Evolutionary conservation across 108 stramenopile genomes (phyloP), one percentile per base, ranked within the genome.

Genomic region (Seminavis robusta): DNA sequence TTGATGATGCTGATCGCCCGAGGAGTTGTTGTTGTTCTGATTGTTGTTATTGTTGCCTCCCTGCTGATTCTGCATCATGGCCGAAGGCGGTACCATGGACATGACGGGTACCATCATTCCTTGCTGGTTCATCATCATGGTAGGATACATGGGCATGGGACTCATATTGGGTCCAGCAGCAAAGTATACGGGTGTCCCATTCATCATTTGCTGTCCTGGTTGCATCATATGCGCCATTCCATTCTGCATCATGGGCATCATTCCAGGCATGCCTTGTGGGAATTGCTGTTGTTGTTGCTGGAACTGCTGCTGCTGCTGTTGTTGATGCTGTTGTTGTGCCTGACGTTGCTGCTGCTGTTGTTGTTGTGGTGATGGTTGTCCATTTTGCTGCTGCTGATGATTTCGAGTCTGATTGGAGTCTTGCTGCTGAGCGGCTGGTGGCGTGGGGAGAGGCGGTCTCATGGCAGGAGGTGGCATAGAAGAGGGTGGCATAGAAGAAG

Each of bases 71-170:
- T 13, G n/a, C 49, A 40, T 49, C 34, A 49, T 40, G 37, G 47
- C n/a, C 1, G 21, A 0, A 8, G 31, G 19, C 0, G 58, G 58
- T 13, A 37, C 36, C 11, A 37, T 13, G 36, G 36, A 37, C 36
- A 37, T 37, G 36, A 13, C 36, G 10, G 62, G 62, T 2, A 53
- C 62, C 62, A 63, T 63, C 39, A 53, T 43, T 24, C 62, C 62
- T 28, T 63, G 62, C 27, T 63, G 52, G 24, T 63, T 52, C 52
- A 63, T 52, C 1, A 63, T 47, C 62, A 63, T 63, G 11, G 62
- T 49, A 10, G 46, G 62, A 33, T 53, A 52, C 10, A 49, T 25
- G 30, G 37, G 49, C 49, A 61, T 40, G 10, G 48, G 60, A 20
- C 41, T 38, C 60, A 51, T 39, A 30, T 53, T 53, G 25, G 52